Percentiles rank a stretch among this genome's conserved stretches.
Evolutionary conservation across 768 basidiomycete species (phyloP).

Genomic region (Rhodotorula kratochvilovae): DNA sequence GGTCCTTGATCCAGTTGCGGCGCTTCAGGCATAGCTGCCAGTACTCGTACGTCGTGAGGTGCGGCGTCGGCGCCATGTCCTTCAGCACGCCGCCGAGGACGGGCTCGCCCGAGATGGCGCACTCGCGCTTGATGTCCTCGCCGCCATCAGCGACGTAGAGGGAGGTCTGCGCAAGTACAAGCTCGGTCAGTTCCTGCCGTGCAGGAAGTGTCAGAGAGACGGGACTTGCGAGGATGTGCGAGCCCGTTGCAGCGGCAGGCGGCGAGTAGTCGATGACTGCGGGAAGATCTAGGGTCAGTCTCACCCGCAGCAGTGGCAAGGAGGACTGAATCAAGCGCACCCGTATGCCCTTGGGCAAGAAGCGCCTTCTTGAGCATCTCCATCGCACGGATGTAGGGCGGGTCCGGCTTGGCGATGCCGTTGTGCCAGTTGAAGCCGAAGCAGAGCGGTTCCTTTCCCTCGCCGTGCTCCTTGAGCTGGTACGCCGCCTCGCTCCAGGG

Average conservation of each 20-base stretch:
- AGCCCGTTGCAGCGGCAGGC: conserved; percentile 55
- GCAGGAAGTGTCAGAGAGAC: neutral
- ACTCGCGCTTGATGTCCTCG: conserved; percentile 51
- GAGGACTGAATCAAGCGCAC: conserved; percentile 46
- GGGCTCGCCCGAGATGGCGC: conserved; percentile 54
- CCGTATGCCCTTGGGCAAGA: conserved; percentile 59
- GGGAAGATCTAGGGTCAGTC: neutral
- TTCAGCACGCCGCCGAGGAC: conserved; percentile 53
- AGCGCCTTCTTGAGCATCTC: conserved; percentile 59
- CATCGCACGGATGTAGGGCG: conserved; percentile 62
- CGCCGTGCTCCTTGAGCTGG: conserved; percentile 58
- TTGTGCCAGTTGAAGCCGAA: conserved; percentile 67
- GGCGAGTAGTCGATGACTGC: conserved; percentile 69
- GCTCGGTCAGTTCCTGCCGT: no score
- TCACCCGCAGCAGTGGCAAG: neutral
- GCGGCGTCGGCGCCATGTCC: neutral
- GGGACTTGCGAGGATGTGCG: conserved; percentile 48
- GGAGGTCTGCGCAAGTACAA: neutral
- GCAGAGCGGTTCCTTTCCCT: conserved; percentile 50
- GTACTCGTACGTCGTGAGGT: conserved; percentile 57
- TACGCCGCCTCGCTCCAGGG: conserved; percentile 63
- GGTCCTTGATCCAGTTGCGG: conserved; percentile 56
- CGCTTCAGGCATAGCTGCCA: conserved; percentile 63
- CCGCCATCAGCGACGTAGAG: conserved; percentile 48
- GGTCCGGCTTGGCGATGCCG: conserved; percentile 57